phyloP scores from a whole-genome alignment of 257 asterid species.

The Solanum rostratum region DNA sequence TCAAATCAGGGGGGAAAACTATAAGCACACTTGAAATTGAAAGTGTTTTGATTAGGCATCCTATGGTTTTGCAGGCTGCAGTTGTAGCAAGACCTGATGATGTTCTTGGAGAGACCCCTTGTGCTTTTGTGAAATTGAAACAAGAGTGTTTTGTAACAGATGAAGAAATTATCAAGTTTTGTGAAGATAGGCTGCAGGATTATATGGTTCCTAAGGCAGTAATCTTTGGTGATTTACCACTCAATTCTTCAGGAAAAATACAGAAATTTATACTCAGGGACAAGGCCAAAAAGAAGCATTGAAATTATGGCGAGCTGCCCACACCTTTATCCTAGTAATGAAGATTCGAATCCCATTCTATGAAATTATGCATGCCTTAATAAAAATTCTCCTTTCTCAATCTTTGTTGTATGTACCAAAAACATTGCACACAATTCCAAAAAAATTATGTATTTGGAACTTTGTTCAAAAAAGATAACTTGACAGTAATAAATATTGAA shows the following conservation, averaged over 20 bases:
- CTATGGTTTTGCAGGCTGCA: conserved; percentile 49
- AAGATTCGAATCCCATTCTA: too few species aligned
- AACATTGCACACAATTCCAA: neutral
- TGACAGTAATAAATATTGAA: too few species aligned
- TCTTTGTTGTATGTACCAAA: neutral
- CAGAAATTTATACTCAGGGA: conserved; percentile 55
- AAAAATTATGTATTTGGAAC: neutral
- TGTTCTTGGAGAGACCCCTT: conserved; percentile 55
- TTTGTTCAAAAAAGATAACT: too few species aligned
- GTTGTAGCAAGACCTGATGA: conserved; percentile 61
- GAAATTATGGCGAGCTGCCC: neutral
- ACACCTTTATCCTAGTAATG: neutral
- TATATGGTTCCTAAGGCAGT: conserved; percentile 48
- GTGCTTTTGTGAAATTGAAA: conserved; percentile 63
- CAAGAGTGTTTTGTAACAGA: conserved; percentile 18
- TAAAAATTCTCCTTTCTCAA: neutral
- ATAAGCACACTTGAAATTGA: conserved; percentile 57
- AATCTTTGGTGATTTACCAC: conserved; percentile 53
- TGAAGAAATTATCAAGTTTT: conserved; percentile 36
- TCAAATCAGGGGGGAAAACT: conserved; percentile 38
- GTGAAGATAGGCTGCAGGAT: conserved; percentile 33
- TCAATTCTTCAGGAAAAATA: conserved; percentile 54
- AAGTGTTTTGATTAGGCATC: conserved; percentile 31
- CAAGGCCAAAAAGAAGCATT: conserved; percentile 18
- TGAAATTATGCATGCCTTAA: neutral